Conservation (phyloP, 2,329 filamentous ascomycete species). For the Cryphonectria radicalis region DNA sequence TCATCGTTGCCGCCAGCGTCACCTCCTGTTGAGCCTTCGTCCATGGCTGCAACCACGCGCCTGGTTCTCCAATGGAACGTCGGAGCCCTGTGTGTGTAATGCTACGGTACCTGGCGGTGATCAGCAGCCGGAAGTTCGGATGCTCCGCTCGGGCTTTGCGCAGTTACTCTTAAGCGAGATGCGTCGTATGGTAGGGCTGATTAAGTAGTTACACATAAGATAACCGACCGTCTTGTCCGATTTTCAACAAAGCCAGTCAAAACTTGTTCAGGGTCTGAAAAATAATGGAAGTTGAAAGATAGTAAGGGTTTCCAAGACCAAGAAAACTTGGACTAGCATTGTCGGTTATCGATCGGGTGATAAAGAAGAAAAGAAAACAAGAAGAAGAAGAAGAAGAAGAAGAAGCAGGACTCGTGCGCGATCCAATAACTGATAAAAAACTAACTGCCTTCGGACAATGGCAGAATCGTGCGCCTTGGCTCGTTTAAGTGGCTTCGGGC, state of each 20-base stretch:
- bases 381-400: not conserved
- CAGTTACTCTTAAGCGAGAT: not conserved
- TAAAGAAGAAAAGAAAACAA: not conserved
- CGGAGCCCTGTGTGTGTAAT: not conserved
- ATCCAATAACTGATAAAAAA: not conserved
- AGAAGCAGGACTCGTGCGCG: not conserved
- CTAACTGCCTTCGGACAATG: not conserved
- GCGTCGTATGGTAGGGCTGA: not conserved
- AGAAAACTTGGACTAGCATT: not conserved
- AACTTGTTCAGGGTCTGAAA: not conserved
- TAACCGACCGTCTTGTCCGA: not conserved
- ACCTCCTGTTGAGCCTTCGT: not conserved
- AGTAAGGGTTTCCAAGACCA: not conserved
- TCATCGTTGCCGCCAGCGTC: slow-evolving; percentile 1
- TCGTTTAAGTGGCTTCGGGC: not conserved
- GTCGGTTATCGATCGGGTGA: not conserved
- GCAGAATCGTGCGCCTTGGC: not conserved
- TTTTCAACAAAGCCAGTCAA: too few relatives aligned
- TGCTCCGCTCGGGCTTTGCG: not conserved
- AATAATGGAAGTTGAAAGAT: not conserved
- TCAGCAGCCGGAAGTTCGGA: not conserved
- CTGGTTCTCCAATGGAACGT: not conserved
- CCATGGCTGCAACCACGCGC: not conserved
- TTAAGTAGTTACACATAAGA: not conserved
- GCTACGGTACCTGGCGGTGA: not conserved